phyloP scores from a whole-genome alignment of 2,329 filamentous ascomycete genomes.

The Alternaria novae-zelandiae region DNA sequence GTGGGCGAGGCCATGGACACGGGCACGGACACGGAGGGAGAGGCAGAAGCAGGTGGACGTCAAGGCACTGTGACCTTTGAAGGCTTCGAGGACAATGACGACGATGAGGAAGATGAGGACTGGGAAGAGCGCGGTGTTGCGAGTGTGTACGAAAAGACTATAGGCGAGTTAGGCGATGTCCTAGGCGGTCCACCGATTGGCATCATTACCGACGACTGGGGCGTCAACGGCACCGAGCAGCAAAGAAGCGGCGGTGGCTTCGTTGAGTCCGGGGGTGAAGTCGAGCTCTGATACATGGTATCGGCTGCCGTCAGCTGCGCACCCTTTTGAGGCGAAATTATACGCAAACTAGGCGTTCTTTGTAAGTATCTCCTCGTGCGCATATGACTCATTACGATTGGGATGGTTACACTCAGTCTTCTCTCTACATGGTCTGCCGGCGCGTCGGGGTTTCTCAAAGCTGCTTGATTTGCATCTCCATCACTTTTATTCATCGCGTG shows the following conservation, averaged over 20 bases:
- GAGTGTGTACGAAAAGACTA: constrained; percentile 78
- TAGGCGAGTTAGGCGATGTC: constrained; percentile 74
- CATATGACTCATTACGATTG: neutral
- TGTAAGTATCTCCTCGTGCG: neutral
- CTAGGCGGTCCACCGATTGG: constrained; percentile 61
- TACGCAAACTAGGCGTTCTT: neutral
- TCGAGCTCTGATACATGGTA: constrained; percentile 11
- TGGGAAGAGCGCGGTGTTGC: constrained; percentile 52
- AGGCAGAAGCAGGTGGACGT: constrained; percentile 29
- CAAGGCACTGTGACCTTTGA: constrained; percentile 36
- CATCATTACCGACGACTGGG: constrained; percentile 53
- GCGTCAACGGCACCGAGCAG: constrained; percentile 11
- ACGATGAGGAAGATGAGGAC: constrained; percentile 50
- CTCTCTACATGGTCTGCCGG: neutral
- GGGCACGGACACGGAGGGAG: constrained; percentile 45
- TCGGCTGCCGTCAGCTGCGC: neutral
- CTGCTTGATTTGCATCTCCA: neutral
- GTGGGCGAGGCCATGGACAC: constrained; percentile 32
- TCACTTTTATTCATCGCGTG: neutral
- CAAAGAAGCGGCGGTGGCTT: constrained; percentile 17
- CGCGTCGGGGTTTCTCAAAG: neutral
- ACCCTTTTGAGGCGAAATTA: neutral
- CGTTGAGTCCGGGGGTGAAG: constrained; percentile 17
- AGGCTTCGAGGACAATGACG: constrained; percentile 52
- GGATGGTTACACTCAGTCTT: neutral